phyloP scores from a whole-genome alignment of 2,329 filamentous ascomycete species.

The Arachnomyces sp. region DNA sequence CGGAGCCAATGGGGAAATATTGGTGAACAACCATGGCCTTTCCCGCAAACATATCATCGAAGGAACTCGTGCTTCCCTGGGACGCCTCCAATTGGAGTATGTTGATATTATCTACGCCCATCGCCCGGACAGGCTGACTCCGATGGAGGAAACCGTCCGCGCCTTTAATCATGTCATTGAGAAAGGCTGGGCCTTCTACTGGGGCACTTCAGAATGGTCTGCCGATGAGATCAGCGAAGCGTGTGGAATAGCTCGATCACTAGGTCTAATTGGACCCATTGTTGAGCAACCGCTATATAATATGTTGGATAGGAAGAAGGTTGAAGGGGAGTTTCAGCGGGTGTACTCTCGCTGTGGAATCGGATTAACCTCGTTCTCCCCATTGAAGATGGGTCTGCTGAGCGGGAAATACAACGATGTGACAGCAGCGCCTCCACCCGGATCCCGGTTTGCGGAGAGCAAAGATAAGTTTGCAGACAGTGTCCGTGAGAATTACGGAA shows the following conservation, averaged over 20 bases:
- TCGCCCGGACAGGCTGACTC: conserved; percentile 58
- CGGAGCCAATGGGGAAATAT: conserved; percentile 50
- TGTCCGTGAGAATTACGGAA: conserved; percentile 34
- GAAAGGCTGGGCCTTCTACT: conserved; percentile 61
- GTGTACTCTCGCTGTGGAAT: conserved; percentile 55
- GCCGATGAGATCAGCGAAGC: conserved; percentile 59
- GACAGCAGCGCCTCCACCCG: conserved; percentile 45
- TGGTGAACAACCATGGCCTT: conserved; percentile 60
- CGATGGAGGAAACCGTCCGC: conserved; percentile 63
- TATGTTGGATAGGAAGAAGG: conserved; percentile 53
- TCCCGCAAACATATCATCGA: conserved; percentile 64
- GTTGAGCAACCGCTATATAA: conserved; percentile 64
- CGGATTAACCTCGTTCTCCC: conserved; percentile 58
- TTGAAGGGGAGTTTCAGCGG: conserved; percentile 56
- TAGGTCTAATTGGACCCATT: conserved; percentile 55
- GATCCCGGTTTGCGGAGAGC: conserved; percentile 49
- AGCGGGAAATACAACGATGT: conserved; percentile 59
- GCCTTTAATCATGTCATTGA: conserved; percentile 65
- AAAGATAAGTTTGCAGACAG: conserved; percentile 49
- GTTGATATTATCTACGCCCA: conserved; percentile 65
- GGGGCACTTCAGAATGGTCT: conserved; percentile 63
- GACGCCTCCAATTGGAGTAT: conserved; percentile 58
- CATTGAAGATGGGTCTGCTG: conserved; percentile 53
- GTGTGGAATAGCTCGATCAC: conserved; percentile 53
- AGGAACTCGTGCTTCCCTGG: conserved; percentile 53